phyloP scores from a whole-genome alignment of 2,329 filamentous ascomycete species.

The Colletotrichum melonis region DNA sequence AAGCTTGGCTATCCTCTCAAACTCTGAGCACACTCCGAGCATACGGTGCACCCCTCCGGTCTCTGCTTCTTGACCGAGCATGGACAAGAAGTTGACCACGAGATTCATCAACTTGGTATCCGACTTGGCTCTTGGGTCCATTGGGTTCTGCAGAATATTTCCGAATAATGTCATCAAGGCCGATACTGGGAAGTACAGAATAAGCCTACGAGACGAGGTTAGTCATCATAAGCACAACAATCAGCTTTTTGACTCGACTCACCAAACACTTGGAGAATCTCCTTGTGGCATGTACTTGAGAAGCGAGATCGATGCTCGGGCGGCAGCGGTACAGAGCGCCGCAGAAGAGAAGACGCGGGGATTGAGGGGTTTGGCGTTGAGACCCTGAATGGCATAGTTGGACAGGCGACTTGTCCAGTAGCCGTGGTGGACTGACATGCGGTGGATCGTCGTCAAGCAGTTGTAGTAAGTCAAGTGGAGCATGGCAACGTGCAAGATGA shows the following conservation, averaged over 20 bases:
- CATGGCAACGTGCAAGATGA: conserved; percentile 95
- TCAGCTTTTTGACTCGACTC: conserved; percentile 49
- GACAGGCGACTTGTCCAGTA: conserved; percentile 97
- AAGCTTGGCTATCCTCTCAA: conserved; percentile 90
- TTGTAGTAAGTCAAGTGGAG: conserved; percentile 98
- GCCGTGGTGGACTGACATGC: conserved; percentile 97
- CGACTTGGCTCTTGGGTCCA: conserved; percentile 87
- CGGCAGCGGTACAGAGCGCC: conserved; percentile 90
- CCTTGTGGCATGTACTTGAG: conserved; percentile 97
- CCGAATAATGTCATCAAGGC: conserved; percentile 95
- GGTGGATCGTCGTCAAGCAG: conserved; percentile 95
- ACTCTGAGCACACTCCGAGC: conserved; percentile 94
- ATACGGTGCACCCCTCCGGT: conserved; percentile 94
- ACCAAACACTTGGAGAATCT: conserved; percentile 96
- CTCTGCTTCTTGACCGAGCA: conserved; percentile 88
- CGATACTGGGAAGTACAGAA: conserved; percentile 96
- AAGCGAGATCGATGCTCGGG: conserved; percentile 90
- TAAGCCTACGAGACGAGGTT: conserved; percentile 68
- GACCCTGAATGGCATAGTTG: conserved; percentile 93
- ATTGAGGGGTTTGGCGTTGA: conserved; percentile 91
- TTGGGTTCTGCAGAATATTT: conserved; percentile 94
- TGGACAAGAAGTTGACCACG: conserved; percentile 91
- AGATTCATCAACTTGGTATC: conserved; percentile 92
- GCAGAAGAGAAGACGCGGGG: conserved; percentile 95
- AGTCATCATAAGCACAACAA: conserved; percentile 37